Base-by-base conservation (phyloP, 75 land plant genomes). In the Sequoia sempervirens region DNA sequence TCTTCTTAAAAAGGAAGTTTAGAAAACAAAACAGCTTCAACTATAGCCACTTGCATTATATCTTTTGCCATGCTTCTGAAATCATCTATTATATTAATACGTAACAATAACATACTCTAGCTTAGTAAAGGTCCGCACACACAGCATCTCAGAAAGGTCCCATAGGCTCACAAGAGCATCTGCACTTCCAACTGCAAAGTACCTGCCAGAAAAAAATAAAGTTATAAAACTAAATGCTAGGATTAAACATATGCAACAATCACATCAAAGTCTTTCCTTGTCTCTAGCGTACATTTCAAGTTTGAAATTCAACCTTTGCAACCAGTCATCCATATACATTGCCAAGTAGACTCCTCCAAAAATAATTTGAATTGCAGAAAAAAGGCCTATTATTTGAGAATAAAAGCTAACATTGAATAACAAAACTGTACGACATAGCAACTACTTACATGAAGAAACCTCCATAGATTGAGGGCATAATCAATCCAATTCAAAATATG, bases 181-280 rank as follows among this genome's bases (percentile, higher is more conserved):
- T 79, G 99, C 99, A 91, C 99, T 97, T 82, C 99, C 99, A 83
- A 97, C 99, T 47, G 99, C 96, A 91, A 97, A 93, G 80, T 97
- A 97, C 85, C 99, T 97, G 88, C 79, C 20, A 87, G 74, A 47
- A 47, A 34, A 45, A 43, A 84, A 43, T 47, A 36, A 58, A 45
- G 28, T 54, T 81, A 18, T 37, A 30, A 18, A 52, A 38, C 20
- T 30, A 84, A 58, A 53, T 20, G 34, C 66, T 46, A 52, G 75
- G 26, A 64, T 23, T 10, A 46, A 26, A 47, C 18, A 20, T 18
- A 45, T 13, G 3, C n/a, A 46, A n/a, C 61, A 46, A 50, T 56
- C n/a, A 81, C 20, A 76, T n/a, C 30, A 15, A 0, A 45, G 32
- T 78, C 14, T 78, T 78, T 70, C 73, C 66, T 61, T 23, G 66